phyloP scores from a whole-genome alignment of 352 stramenopile species.

The Phytophthora multivora region DNA sequence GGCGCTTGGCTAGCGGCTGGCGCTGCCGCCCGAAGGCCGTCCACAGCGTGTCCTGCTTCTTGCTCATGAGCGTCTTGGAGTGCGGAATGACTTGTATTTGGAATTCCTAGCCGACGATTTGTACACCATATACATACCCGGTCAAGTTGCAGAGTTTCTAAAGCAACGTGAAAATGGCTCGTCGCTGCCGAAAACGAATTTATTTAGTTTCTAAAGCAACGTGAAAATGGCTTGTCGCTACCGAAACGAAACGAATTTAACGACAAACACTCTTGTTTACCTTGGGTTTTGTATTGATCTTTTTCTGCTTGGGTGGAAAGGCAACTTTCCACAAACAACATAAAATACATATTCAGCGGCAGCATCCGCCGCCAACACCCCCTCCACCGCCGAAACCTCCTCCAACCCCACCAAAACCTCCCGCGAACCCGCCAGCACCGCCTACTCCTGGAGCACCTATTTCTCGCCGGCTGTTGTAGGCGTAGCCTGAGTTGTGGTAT shows the following conservation, averaged over 20 bases:
- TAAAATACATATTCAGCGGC: too few relatives aligned
- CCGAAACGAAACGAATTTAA: too few relatives aligned
- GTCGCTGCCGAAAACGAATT: too few relatives aligned
- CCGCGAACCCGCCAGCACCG: not conserved
- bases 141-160: too few relatives aligned
- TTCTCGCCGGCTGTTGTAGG: not conserved
- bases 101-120: too few relatives aligned
- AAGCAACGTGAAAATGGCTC: too few relatives aligned
- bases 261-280: not conserved
- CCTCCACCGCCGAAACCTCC: not conserved
- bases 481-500: too few relatives aligned
- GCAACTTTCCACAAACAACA: not conserved
- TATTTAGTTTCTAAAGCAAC: too few relatives aligned
- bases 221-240: too few relatives aligned
- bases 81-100: too few relatives aligned
- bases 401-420: not conserved
- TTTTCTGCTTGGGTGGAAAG: not conserved
- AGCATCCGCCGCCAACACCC: too few relatives aligned
- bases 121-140: too few relatives aligned
- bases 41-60: conserved; percentile 53
- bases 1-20: conserved; percentile 27
- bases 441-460: not conserved
- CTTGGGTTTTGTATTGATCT: conserved; percentile 8
- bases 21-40: conserved; percentile 46
- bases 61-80: conserved; percentile 32